Percentiles rank a stretch among this genome's conserved stretches.
These are phyloP conservation scores for Solanum bulbocastanum DNA, from an alignment of 257 asterid species.

Conservation along the genomic window DNA sequence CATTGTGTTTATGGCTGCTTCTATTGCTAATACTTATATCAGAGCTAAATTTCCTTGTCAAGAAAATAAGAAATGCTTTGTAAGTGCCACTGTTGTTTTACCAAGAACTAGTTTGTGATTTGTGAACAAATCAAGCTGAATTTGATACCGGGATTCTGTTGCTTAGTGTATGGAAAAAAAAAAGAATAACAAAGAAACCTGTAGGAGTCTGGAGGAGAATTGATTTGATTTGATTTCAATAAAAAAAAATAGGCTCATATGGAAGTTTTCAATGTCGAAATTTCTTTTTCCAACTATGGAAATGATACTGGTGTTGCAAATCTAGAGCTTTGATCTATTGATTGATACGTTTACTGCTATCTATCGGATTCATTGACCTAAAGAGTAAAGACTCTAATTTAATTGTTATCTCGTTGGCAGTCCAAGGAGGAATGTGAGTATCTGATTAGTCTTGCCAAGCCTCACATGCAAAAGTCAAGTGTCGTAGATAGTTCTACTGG, in stretches of 20 bases:
- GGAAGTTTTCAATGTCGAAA: background rate
- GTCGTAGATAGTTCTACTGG: slow-evolving; percentile 92
- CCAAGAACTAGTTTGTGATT: background rate
- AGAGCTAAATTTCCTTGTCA: background rate
- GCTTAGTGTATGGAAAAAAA: background rate
- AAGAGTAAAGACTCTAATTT: background rate
- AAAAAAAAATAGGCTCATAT: background rate
- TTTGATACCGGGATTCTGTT: background rate
- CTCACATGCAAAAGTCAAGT: slow-evolving; percentile 77
- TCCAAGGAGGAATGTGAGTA: slow-evolving; percentile 87
- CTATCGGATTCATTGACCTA: background rate
- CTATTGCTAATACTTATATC: background rate
- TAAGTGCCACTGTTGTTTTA: background rate
- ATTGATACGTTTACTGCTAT: background rate
- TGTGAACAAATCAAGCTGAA: background rate
- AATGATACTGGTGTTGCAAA: background rate
- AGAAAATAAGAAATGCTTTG: background rate
- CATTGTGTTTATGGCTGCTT: background rate
- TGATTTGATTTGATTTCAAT: background rate
- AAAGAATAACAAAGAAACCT: background rate
- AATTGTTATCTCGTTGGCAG: slow-evolving; percentile 30
- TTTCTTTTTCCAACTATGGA: background rate
- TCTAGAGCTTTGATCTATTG: background rate
- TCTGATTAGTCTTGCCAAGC: slow-evolving; percentile 81
- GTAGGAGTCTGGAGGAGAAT: background rate